These are phyloP conservation scores for Elaeagnus macrophylla DNA, from an alignment of 306 rosid species.

Conservation along the genomic window DNA sequence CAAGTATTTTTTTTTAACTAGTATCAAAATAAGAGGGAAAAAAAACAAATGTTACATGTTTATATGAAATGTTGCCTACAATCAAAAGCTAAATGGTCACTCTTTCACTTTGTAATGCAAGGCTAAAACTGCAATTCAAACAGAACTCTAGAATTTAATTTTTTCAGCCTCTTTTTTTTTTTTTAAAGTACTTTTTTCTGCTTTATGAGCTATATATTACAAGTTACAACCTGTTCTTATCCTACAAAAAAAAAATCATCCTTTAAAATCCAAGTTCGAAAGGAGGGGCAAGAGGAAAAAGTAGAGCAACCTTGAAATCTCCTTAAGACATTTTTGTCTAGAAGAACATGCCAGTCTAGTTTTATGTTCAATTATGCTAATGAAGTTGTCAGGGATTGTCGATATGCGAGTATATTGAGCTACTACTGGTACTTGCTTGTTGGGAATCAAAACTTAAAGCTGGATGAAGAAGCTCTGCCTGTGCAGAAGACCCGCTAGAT, in stretches of 20 bases:
- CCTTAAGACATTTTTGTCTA: constrained; percentile 35
- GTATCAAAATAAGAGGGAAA: too few species aligned
- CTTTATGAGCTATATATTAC: constrained; percentile 54
- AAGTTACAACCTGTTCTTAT: constrained; percentile 37
- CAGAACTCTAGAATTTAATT: constrained; percentile 39
- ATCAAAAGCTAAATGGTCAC: not conserved
- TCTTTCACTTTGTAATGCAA: constrained; percentile 3
- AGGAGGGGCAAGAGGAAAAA: constrained; percentile 30
- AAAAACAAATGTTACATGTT: too few species aligned
- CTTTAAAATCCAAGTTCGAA: constrained; percentile 35
- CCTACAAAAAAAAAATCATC: constrained; percentile 63
- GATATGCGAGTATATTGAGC: constrained; percentile 49
- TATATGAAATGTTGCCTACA: too few species aligned
- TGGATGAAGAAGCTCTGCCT: constrained; percentile 81
- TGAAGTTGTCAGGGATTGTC: constrained; percentile 31
- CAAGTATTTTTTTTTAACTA: too few species aligned
- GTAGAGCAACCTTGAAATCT: constrained; percentile 52
- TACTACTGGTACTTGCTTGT: constrained; percentile 77
- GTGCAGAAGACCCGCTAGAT: constrained; percentile 67
- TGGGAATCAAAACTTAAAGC: constrained; percentile 45
- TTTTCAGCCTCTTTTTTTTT: too few species aligned
- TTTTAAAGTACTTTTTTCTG: too few species aligned
- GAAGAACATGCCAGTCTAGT: constrained; percentile 22
- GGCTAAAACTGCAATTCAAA: constrained; percentile 32
- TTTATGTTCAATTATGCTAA: constrained; percentile 12